Base-by-base conservation (phyloP, 2,329 filamentous ascomycete species). In the Hypoxylon sp. region DNA sequence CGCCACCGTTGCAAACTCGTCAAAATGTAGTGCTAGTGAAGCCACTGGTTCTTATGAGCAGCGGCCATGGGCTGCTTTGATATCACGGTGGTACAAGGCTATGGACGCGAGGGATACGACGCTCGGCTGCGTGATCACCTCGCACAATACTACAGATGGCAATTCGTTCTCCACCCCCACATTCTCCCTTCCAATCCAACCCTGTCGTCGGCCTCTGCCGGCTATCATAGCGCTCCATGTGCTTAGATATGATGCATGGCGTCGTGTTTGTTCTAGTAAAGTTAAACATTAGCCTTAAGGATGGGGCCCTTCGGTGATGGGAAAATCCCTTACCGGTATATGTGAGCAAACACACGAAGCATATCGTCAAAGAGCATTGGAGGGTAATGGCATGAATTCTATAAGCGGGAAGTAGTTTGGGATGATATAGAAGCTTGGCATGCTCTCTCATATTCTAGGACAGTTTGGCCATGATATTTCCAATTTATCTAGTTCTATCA, bases 1-100 rank as follows among this genome's bases (percentile, higher is more conserved):
- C 48, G 48, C 48, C 48, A 51, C 48, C 19, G n/a, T 34, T 32
- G 30, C 48, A 51, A 32, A 51, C 48, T 51, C 34, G 25, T 21
- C 11, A 19, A 14, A 34, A 21, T 9, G 9, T 51, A 34, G 34
- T 30, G 10, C 9, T 30, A 30, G 25, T 21, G 17, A 34, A 34
- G n/a, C n/a, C 48, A 51, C 30, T 51, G 17, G 48, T 14, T 32
- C 19, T 28, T 14, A 34, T 34, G 48, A 17, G 17, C 10, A 10
- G 5, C 9, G 3, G 10, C 30, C n/a, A 51, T 19, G 9, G 30
- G n/a, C 13, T 6, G 48, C 2, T 34, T 19, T 13, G 9, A 21
- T 49, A 17, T 17, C 25, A 49, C 46, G 30, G 46, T 49, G 7
- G 25, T n/a, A 17, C 25, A 32, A 17, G 9, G 14, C 46, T 9